Evolutionary conservation across 306 rosid genomes (phyloP).

Genomic region (Cucurbita argyrosperma): DNA sequence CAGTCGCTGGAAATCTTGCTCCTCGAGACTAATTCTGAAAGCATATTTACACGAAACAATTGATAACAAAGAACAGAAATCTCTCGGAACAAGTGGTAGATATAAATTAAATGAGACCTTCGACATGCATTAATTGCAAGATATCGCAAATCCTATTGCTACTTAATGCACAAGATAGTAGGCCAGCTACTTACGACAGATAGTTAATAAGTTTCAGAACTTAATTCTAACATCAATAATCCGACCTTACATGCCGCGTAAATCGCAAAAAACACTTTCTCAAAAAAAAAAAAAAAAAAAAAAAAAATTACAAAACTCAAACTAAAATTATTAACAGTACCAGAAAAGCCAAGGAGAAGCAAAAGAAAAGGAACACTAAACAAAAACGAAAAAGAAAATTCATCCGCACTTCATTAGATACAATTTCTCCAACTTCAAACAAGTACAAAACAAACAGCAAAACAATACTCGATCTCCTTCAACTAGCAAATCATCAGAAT

Average conservation of each 20-base stretch:
- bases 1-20: slow-evolving; percentile 6
- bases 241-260: background rate
- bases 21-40: background rate
- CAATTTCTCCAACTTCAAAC: background rate
- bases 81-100: background rate
- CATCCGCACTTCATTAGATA: background rate
- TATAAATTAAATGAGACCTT: background rate
- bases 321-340: background rate
- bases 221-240: background rate
- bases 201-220: background rate
- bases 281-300: background rate
- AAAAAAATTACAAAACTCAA: background rate
- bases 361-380: background rate
- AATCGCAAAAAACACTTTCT: background rate
- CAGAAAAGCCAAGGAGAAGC: background rate
- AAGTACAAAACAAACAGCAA: background rate
- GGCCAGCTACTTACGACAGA: background rate
- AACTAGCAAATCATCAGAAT: background rate
- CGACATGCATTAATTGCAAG: background rate
- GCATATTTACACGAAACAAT: background rate
- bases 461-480: background rate
- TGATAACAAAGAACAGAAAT: slow-evolving; percentile 2
- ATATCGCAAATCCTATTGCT: background rate
- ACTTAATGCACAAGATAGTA: background rate
- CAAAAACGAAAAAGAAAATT: background rate